Evolutionary conservation across 176 grass and related monocot species (phyloP).

Genomic region (Avena sativa): DNA sequence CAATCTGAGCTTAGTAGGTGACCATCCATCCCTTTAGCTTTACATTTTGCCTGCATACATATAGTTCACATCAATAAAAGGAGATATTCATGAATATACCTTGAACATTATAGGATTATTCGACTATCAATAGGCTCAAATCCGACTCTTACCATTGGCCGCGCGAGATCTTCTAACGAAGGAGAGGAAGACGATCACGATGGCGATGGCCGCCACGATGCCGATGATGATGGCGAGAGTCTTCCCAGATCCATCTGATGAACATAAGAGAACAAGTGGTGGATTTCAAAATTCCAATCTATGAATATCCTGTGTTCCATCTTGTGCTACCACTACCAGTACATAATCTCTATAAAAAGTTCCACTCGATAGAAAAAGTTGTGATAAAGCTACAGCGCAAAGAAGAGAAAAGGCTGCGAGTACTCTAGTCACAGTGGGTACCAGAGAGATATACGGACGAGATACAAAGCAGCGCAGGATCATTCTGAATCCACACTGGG

Average conservation of each 20-base stretch:
- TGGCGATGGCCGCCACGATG: slow-evolving; percentile 59
- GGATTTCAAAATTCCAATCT: neutral
- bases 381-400: slow-evolving; percentile 46
- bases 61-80: slow-evolving; percentile 24
- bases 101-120: neutral
- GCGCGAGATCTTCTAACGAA: slow-evolving; percentile 57
- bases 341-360: neutral
- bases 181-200: slow-evolving; percentile 71
- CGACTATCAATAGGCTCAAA: neutral
- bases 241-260: slow-evolving; percentile 68
- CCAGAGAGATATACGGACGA: slow-evolving; percentile 48
- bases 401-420: slow-evolving; percentile 26
- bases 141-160: slow-evolving; percentile 36
- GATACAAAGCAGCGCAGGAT: slow-evolving; percentile 54
- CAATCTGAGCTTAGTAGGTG: slow-evolving; percentile 36
- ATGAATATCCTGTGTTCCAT: neutral
- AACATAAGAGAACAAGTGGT: neutral
- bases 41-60: slow-evolving; percentile 76
- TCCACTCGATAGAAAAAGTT: slow-evolving; percentile 13
- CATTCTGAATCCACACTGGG: slow-evolving; percentile 56
- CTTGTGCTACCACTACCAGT: neutral
- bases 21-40: slow-evolving; percentile 18
- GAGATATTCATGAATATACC: slow-evolving; percentile 7
- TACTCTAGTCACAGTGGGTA: slow-evolving; percentile 37
- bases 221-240: slow-evolving; percentile 82